A percentile compares a stretch with the other conserved stretches of the same genome.
Conservation (phyloP, 108 stramenopile species). For the Cyclostephanos tholiformis region DNA sequence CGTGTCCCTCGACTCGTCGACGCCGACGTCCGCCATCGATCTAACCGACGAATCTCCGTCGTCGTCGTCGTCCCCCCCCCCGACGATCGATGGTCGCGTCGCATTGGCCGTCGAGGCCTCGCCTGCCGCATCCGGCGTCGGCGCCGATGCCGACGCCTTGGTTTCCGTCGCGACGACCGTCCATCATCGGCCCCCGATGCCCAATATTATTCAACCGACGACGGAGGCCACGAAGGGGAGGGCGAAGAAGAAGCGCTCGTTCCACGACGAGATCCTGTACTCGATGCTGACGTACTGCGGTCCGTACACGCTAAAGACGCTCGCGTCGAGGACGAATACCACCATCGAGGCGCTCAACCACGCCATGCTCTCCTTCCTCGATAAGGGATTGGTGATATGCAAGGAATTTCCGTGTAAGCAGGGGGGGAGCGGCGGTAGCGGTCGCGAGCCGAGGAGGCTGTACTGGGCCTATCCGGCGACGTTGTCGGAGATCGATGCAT, state of each 20-base stretch:
- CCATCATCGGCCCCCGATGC: too few relatives aligned
- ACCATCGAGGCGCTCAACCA: conserved; percentile 64
- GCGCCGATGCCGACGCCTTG: too few relatives aligned
- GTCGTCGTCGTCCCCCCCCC: too few relatives aligned
- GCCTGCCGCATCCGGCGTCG: too few relatives aligned
- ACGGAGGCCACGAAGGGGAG: too few relatives aligned
- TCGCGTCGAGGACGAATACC: conserved; percentile 64
- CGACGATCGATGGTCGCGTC: too few relatives aligned
- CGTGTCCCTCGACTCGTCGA: too few relatives aligned
- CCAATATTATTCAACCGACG: too few relatives aligned
- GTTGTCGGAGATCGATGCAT: conserved; percentile 3
- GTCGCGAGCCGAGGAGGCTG: conserved; percentile 56
- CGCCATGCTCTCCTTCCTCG: conserved; percentile 68
- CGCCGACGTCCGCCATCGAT: too few relatives aligned
- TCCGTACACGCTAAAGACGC: conserved; percentile 70
- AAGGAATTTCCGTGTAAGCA: conserved; percentile 74
- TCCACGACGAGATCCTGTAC: conserved; percentile 72
- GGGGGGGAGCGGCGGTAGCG: conserved; percentile 19
- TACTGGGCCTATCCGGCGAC: conserved; percentile 64
- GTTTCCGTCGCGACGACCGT: too few relatives aligned
- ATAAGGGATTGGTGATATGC: conserved; percentile 65
- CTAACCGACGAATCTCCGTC: too few relatives aligned
- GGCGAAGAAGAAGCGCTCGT: conserved; percentile 63
- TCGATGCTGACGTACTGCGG: conserved; percentile 67
- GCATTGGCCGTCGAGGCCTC: too few relatives aligned